Evolutionary conservation across 192 early-diverging fungal species (phyloP), one percentile per base, ranked within the genome.

Genomic region (Hyaloraphidium curvatum): DNA sequence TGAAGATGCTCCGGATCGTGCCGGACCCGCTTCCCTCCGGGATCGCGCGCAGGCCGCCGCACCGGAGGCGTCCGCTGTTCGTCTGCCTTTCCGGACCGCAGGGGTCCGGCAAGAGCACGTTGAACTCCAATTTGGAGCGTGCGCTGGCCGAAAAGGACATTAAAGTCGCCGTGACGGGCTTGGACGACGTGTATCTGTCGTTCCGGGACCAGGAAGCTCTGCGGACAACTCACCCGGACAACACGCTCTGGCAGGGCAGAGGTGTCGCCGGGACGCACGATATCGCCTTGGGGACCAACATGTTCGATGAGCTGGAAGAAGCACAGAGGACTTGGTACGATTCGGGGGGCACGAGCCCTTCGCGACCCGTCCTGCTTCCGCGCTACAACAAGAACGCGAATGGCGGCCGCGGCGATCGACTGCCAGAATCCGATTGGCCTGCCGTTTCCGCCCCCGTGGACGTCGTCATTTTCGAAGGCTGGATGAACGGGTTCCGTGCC

Each of bases 211-310:
- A 89, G 57, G 41, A 54, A 3, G 33, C 61, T 1, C 56, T 83
- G 0, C 39, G 73, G 3, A n/a, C 52, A 3, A 30, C 21, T 1
- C 51, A 78, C 40, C 59, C 65, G 0, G 58, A 35, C 28, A 92
- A 94, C 60, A 74, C 76, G 26, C 65, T 97, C 14, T 70, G 89
- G 25, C 70, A 83, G 54, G 80, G 69, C 52, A 72, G 93, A 26
- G 93, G 93, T 4, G 79, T 86, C 50, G 81, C 91, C 1, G 92
- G 93, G 1, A 90, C 90, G 2, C 90, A 94, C 57, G 89, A 94
- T 61, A 28, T 89, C 3, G 37, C 51, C 14, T 67, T 97, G 1
- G 85, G 79, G 1, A 40, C 55, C 3, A 1, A 55, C 0, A 75
- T 75, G 0, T 64, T 91, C 22, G 35, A 59, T 13, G 54, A 59